phyloP scores from a whole-genome alignment of 1,139 yeast species.

The Debaryomyces nepalensis region DNA sequence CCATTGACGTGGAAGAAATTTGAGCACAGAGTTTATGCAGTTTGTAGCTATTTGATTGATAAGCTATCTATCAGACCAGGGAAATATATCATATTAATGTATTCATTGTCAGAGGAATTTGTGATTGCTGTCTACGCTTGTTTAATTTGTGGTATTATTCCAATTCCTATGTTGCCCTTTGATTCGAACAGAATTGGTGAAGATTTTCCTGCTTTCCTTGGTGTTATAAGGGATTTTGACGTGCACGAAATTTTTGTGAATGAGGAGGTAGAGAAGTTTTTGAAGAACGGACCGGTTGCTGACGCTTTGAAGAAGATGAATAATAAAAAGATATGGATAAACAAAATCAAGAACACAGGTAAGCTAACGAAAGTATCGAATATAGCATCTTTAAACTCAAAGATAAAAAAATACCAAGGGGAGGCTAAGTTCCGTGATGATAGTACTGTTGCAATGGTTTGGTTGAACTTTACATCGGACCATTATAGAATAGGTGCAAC shows the following conservation, averaged over 20 bases:
- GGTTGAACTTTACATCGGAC: slow-evolving; percentile 76
- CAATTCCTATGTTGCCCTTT: slow-evolving; percentile 80
- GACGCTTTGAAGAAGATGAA: slow-evolving; percentile 64
- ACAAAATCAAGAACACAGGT: slow-evolving; percentile 68
- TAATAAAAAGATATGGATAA: slow-evolving; percentile 47
- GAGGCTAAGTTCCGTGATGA: slow-evolving; percentile 48
- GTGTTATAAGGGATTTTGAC: slow-evolving; percentile 69
- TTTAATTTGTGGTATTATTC: slow-evolving; percentile 75
- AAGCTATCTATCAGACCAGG: slow-evolving; percentile 65
- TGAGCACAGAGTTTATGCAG: slow-evolving; percentile 75
- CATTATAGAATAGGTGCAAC: slow-evolving; percentile 69
- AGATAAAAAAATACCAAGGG: slow-evolving; percentile 51
- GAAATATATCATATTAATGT: slow-evolving; percentile 77
- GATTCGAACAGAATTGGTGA: slow-evolving; percentile 73
- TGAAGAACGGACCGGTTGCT: slow-evolving; percentile 72
- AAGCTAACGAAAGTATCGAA: slow-evolving; percentile 65
- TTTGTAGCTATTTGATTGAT: slow-evolving; percentile 60
- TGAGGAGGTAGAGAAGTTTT: slow-evolving; percentile 69
- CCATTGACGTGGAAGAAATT: slow-evolving; percentile 84
- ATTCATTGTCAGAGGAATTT: slow-evolving; percentile 86
- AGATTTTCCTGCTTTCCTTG: slow-evolving; percentile 72
- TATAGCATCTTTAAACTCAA: slow-evolving; percentile 49
- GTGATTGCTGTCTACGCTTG: slow-evolving; percentile 87
- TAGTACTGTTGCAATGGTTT: slow-evolving; percentile 56
- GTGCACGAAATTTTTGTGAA: slow-evolving; percentile 78